Percentiles rank a stretch among this genome's conserved stretches.
Conservation (phyloP, 768 basidiomycete genomes). For the Cyclocybe cylindracea region DNA sequence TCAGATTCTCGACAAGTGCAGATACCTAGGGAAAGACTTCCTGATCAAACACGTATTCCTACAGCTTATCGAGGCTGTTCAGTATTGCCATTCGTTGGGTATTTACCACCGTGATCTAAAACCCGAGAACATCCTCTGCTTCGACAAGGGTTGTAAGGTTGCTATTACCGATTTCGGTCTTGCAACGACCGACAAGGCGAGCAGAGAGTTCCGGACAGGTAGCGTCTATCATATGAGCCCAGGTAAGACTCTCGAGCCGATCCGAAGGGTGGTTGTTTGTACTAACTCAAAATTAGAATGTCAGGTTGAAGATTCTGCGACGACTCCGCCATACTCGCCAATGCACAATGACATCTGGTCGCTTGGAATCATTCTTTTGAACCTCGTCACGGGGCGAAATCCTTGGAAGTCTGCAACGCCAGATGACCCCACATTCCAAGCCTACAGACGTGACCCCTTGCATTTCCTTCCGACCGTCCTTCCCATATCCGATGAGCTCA, state of each 20-base stretch:
- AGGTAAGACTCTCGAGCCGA: constrained; percentile 44
- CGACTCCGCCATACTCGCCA: constrained; percentile 76
- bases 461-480: constrained; percentile 86
- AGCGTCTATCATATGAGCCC: constrained; percentile 99
- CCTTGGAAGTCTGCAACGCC: constrained; percentile 91
- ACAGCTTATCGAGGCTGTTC: constrained; percentile 91
- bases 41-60: constrained; percentile 90
- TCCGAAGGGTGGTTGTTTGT: background rate
- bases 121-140: constrained; percentile 94
- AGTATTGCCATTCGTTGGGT: constrained; percentile 87
- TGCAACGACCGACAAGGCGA: constrained; percentile 83
- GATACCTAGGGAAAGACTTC: constrained; percentile 81
- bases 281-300: constrained; percentile 62
- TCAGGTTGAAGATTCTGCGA: constrained; percentile 70
- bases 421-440: constrained; percentile 87
- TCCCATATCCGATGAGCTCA: constrained; percentile 75
- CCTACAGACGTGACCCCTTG: constrained; percentile 74
- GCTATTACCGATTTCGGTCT: constrained; percentile 96
- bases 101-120: constrained; percentile 98
- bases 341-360: constrained; percentile 95
- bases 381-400: constrained; percentile 91
- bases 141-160: constrained; percentile 71
- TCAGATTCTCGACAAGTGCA: constrained; percentile 77
- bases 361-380: constrained; percentile 93
- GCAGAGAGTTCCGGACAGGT: constrained; percentile 92